These are phyloP conservation scores for Syncephalastrum sp. DNA, from an alignment of 371 early-diverging fungal species.

Conservation along the genomic window DNA sequence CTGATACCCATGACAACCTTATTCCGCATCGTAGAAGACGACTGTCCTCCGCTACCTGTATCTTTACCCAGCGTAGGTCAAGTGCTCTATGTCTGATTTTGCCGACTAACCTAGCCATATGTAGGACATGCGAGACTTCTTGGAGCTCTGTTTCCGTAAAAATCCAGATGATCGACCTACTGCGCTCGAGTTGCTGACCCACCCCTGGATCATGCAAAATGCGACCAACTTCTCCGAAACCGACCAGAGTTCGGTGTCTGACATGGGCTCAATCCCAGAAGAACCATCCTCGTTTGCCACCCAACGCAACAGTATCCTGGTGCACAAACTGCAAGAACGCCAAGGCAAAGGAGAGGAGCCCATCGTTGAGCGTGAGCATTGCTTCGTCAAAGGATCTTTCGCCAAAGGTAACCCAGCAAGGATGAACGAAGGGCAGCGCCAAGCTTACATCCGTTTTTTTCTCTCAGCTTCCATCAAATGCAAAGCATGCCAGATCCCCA, in stretches of 20 bases:
- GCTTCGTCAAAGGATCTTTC: constrained; percentile 45
- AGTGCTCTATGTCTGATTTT: constrained; percentile 11
- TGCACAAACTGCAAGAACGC: constrained; percentile 20
- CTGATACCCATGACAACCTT: constrained; percentile 78
- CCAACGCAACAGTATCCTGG: constrained; percentile 13
- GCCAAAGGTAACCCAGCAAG: constrained; percentile 27
- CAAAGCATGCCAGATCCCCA: constrained; percentile 34
- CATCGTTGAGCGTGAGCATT: constrained; percentile 23
- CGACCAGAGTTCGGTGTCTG: too few species aligned
- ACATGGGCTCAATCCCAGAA: too few species aligned
- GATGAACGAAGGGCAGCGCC: not conserved
- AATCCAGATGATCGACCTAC: constrained; percentile 62
- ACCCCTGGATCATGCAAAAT: constrained; percentile 61
- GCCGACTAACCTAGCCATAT: not conserved
- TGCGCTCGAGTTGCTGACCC: constrained; percentile 64
- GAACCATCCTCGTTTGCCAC: too few species aligned
- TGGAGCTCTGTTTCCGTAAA: constrained; percentile 75
- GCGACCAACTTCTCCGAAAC: too few species aligned
- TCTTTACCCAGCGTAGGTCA: constrained; percentile 44
- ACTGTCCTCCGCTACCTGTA: constrained; percentile 75
- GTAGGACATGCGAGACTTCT: constrained; percentile 66
- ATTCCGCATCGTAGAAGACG: constrained; percentile 85
- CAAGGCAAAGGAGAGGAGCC: constrained; percentile 7
- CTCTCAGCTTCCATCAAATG: constrained; percentile 29
- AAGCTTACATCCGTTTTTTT: not conserved